These are phyloP conservation scores for Cotoneaster glaucophyllus DNA, from an alignment of 306 rosid species.

Conservation along the genomic window DNA sequence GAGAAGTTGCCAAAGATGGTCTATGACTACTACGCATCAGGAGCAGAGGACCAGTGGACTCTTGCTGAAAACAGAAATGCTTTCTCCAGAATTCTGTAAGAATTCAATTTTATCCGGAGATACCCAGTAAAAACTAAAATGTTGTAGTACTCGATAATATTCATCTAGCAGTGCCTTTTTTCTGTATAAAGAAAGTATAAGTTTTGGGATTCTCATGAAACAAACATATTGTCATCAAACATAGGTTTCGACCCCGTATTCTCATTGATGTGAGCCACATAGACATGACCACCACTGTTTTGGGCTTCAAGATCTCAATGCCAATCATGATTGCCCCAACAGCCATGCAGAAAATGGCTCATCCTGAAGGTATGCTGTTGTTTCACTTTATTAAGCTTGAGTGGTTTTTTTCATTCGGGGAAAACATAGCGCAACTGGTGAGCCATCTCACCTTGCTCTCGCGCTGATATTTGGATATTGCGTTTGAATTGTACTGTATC, in stretches of 20 bases:
- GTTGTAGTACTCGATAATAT: not conserved
- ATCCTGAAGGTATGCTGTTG: conserved; percentile 55
- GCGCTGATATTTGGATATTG: not conserved
- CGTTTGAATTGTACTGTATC: not conserved
- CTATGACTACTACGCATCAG: conserved; percentile 71
- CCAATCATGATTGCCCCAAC: conserved; percentile 95
- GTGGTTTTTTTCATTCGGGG: not conserved
- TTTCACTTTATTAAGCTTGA: conserved; percentile 11
- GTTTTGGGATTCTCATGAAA: conserved; percentile 7
- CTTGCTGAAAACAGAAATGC: conserved; percentile 67
- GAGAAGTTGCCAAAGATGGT: conserved; percentile 64
- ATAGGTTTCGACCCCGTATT: conserved; percentile 78
- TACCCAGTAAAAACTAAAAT: not conserved
- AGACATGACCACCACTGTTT: conserved; percentile 62
- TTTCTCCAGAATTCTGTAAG: conserved; percentile 59
- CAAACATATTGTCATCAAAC: conserved; percentile 6
- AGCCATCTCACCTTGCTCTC: not conserved
- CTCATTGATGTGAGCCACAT: conserved; percentile 76
- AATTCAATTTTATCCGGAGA: not conserved
- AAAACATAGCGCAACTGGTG: not conserved
- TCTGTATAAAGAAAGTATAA: not conserved
- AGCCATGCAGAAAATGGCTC: conserved; percentile 89
- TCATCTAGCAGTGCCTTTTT: not conserved
- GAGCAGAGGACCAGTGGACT: conserved; percentile 78
- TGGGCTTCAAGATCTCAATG: conserved; percentile 85